Evolutionary conservation across 305 asterid species (phyloP).

Genomic region (Rubia tinctorum): DNA sequence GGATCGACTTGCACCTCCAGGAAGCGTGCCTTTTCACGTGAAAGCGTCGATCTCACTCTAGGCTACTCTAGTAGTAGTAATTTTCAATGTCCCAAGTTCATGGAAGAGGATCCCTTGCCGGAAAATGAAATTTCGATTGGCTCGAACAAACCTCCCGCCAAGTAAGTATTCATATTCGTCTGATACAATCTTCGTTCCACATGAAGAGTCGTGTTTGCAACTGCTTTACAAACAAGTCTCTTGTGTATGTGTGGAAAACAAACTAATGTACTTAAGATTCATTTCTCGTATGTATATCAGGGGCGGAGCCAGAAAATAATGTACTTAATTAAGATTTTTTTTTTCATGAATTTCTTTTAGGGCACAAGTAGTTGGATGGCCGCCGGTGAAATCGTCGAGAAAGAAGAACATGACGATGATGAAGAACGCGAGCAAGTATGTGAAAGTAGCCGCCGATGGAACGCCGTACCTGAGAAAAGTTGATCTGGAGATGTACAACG

Average conservation of each 20-base stretch:
- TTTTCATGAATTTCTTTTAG: slow-evolving; percentile 3
- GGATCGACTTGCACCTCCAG: slow-evolving; percentile 28
- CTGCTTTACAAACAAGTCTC: no score
- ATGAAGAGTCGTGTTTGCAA: not conserved
- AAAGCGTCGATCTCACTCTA: slow-evolving; percentile 38
- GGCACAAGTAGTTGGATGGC: slow-evolving; percentile 37
- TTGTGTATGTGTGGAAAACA: no score
- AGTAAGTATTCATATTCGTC: slow-evolving; percentile 20
- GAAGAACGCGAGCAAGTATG: slow-evolving; percentile 27
- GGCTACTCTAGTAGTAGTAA: slow-evolving; percentile 17
- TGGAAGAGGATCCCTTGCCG: slow-evolving; percentile 4
- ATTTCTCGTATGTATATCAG: no score
- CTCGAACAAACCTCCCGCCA: slow-evolving; percentile 18
- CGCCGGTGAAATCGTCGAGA: slow-evolving; percentile 30
- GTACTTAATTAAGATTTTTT: not conserved
- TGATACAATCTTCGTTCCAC: not conserved
- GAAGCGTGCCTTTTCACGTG: slow-evolving; percentile 45
- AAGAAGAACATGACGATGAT: slow-evolving; percentile 23
- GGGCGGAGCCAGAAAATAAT: no score
- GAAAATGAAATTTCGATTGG: slow-evolving; percentile 14
- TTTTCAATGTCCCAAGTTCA: slow-evolving; percentile 12
- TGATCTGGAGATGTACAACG: slow-evolving; percentile 44
- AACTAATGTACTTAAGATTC: no score
- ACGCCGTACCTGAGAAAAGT: slow-evolving; percentile 72
- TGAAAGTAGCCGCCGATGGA: slow-evolving; percentile 79